Conservation (phyloP, 2,329 filamentous ascomycete genomes). For the Cladosporium cucumerinum region DNA sequence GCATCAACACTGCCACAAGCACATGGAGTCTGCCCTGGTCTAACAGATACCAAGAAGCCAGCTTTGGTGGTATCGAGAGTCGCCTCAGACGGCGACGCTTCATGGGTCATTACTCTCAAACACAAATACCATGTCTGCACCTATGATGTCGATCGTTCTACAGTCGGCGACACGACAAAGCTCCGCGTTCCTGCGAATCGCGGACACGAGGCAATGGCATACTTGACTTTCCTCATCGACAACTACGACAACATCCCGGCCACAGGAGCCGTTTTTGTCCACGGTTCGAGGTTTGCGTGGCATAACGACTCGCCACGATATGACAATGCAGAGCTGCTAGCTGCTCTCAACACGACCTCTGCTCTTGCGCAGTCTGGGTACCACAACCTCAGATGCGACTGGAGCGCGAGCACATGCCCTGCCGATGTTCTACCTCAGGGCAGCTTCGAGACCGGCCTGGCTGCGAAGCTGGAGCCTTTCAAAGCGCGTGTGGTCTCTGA, state of each 20-base stretch:
- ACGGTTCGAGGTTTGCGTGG: constrained; percentile 56
- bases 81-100: constrained; percentile 40
- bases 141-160: constrained; percentile 42
- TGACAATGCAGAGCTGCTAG: constrained; percentile 44
- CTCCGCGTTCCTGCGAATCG: constrained; percentile 50
- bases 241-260: constrained; percentile 56
- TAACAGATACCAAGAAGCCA: constrained; percentile 40
- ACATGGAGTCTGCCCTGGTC: constrained; percentile 44
- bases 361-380: constrained; percentile 44
- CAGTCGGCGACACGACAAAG: constrained; percentile 15
- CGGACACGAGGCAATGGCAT: constrained; percentile 60
- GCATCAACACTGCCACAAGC: constrained; percentile 33
- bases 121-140: constrained; percentile 46
- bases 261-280: constrained; percentile 57
- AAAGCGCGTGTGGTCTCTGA: constrained; percentile 34
- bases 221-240: constrained; percentile 59
- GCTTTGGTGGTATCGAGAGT: constrained; percentile 44
- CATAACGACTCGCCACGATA: constrained; percentile 53
- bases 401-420: constrained; percentile 44
- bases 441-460: constrained; percentile 39
- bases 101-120: constrained; percentile 42
- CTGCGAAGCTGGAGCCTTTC: constrained; percentile 42
- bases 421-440: constrained; percentile 36
- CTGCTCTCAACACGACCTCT: constrained; percentile 37
- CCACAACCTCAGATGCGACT: constrained; percentile 51